Percentiles rank a stretch among this genome's conserved stretches.
Conservation (phyloP, 2,329 filamentous ascomycete genomes). For the Purpureocillium lavendulum region DNA sequence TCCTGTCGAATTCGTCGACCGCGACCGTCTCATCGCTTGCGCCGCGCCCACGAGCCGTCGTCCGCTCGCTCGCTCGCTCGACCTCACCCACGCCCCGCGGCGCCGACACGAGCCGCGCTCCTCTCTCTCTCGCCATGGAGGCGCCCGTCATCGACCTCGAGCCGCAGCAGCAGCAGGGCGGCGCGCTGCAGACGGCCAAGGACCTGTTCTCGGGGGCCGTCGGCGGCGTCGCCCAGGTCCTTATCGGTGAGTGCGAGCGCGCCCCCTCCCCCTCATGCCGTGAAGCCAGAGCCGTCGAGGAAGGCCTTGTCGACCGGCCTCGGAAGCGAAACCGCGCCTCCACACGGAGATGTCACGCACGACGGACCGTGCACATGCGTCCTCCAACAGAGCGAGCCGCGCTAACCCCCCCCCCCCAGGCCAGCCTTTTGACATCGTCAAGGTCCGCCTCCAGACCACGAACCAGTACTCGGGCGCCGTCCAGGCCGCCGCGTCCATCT, state of each 20-base stretch:
- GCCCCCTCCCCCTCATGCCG: too few relatives aligned
- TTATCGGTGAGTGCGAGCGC: conserved; percentile 68
- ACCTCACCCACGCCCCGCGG: too few relatives aligned
- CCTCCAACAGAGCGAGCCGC: too few relatives aligned
- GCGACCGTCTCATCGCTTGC: too few relatives aligned
- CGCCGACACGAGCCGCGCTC: neutral
- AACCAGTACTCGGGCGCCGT: conserved; percentile 73
- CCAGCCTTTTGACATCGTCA: conserved; percentile 83
- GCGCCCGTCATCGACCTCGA: conserved; percentile 28
- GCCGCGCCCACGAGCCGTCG: too few relatives aligned
- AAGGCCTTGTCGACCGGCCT: too few relatives aligned
- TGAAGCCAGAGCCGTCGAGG: too few relatives aligned
- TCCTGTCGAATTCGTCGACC: too few relatives aligned
- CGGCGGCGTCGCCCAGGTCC: conserved; percentile 86
- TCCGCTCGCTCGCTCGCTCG: too few relatives aligned
- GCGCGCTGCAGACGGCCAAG: conserved; percentile 60
- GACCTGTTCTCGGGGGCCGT: conserved; percentile 86
- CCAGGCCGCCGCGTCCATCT: conserved; percentile 74
- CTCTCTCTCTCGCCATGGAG: conserved; percentile 20
- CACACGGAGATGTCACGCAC: too few relatives aligned
- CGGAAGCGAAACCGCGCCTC: too few relatives aligned
- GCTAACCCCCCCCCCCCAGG: conserved; percentile 28
- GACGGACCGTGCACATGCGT: too few relatives aligned
- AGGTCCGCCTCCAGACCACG: conserved; percentile 90
- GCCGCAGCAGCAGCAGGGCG: conserved; percentile 23